Base-by-base conservation (phyloP, 225 moss, liverwort and hornwort species). In the Physcomitrium patens region DNA sequence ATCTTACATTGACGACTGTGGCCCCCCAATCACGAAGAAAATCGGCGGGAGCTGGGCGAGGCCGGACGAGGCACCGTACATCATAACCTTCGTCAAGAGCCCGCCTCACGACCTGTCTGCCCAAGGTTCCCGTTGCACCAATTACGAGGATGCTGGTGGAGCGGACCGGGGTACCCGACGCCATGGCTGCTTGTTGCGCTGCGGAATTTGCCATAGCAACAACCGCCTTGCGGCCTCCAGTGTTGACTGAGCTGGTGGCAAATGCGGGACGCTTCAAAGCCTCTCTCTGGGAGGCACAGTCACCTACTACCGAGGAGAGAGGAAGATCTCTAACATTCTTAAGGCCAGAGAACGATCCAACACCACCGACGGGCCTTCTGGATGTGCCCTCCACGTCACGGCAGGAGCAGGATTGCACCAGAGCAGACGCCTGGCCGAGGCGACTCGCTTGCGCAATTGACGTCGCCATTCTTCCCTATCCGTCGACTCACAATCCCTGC, bases 21-120 rank as follows among this genome's bases (percentile, higher is more conserved):
- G 95, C 95, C 27, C 95, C 95, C 95, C 95, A 95, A 71, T 95
- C 95, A 26, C 95, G 92, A 37, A 95, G 86, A 61, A 95, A 95
- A 74, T 95, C 91, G 16, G 95, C 95, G 37, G 95, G 95, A 55
- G 92, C 60, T 37, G 92, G 92, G 18, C 95, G 86, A 67, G 95
- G 88, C 59, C 95, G 92, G 50, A 95, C 95, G 58, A 95, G 82
- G 81, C 95, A 95, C 3, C 95, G 89, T 42, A 95, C 93, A 42
- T 95, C 95, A 16, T 95, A 95, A 46, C 95, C 95, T 81, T 95
- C 95, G 45, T 95, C 95, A 9, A 95, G 80, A 5, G 91, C 92
- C 64, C 95, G 78, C 41, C 95, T 84, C 70, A 95, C 95, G 68
- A 95, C 79, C 76, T 95, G 95, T 43, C 95, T 88, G 66, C 95